phyloP scores from a whole-genome alignment of 1,284 basidiomycete genomes.

The Somion occarium region DNA sequence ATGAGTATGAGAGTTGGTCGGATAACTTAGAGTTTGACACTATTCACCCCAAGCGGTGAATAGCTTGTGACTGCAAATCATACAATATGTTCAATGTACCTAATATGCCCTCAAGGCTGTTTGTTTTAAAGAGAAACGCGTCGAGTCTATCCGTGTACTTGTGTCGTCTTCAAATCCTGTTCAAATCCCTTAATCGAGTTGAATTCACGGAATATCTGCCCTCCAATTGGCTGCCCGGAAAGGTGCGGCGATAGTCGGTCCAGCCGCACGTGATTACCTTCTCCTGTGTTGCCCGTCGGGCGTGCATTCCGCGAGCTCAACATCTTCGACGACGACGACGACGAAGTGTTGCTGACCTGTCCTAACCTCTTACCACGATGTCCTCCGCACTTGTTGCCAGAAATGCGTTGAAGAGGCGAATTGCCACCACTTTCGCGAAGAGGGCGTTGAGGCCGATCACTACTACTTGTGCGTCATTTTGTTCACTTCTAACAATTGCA shows the following conservation, averaged over 20 bases:
- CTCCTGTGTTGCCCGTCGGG: not conserved
- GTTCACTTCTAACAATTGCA: conserved; percentile 12
- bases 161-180: not conserved
- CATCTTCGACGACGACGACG: not conserved
- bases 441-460: conserved; percentile 32
- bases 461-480: conserved; percentile 20
- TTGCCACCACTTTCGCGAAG: conserved; percentile 36
- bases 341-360: not conserved
- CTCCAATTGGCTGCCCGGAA: not conserved
- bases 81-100: no score
- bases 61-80: no score
- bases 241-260: conserved; percentile 2
- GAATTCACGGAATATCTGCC: not conserved
- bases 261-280: not conserved
- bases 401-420: conserved; percentile 41
- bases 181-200: not conserved
- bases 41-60: no score
- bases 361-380: conserved; percentile 31
- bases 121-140: no score
- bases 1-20: conserved; percentile 3
- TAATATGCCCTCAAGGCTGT: no score
- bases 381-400: conserved; percentile 46
- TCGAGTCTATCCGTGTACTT: no score
- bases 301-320: not conserved
- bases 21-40: not conserved